Percentiles rank a stretch among this genome's conserved stretches.
phyloP scores from a whole-genome alignment of 2,329 filamentous ascomycete species.

The Anthostomella pinea region DNA sequence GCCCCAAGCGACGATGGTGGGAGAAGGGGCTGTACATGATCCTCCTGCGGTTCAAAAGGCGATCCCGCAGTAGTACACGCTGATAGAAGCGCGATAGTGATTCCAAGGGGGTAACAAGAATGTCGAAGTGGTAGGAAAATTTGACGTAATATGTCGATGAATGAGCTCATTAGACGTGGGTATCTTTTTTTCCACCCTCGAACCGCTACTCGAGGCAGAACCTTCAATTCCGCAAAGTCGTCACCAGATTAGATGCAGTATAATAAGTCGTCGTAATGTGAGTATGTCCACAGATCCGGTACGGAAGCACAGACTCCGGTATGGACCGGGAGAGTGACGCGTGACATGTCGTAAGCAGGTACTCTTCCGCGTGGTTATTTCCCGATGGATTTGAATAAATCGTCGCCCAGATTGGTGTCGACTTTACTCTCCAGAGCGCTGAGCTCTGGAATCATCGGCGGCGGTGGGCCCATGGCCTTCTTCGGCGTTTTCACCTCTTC shows the following conservation, averaged over 20 bases:
- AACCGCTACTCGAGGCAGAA: conserved; percentile 16
- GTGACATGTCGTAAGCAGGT: conserved; percentile 10
- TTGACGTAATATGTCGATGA: conserved; percentile 30
- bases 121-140: conserved; percentile 20
- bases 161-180: conserved; percentile 34
- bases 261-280: conserved; percentile 19
- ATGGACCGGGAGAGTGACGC: conserved; percentile 3
- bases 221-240: conserved; percentile 17
- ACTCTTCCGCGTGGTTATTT: conserved; percentile 8
- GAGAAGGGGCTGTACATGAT: too few species aligned
- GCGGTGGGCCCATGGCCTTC: conserved; percentile 49
- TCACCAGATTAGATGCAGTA: conserved; percentile 19
- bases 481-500: conserved; percentile 39
- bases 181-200: conserved; percentile 31
- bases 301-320: conserved; percentile 10
- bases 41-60: too few species aligned
- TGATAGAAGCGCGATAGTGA: conserved; percentile 1
- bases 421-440: conserved; percentile 49
- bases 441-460: conserved; percentile 61
- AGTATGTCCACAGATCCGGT: conserved; percentile 17
- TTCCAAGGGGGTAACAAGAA: conserved; percentile 11
- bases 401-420: conserved; percentile 45
- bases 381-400: conserved; percentile 57
- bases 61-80: too few species aligned
- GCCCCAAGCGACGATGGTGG: too few species aligned